phyloP scores from a whole-genome alignment of 768 basidiomycete species.

The Tulasnella sp. region DNA sequence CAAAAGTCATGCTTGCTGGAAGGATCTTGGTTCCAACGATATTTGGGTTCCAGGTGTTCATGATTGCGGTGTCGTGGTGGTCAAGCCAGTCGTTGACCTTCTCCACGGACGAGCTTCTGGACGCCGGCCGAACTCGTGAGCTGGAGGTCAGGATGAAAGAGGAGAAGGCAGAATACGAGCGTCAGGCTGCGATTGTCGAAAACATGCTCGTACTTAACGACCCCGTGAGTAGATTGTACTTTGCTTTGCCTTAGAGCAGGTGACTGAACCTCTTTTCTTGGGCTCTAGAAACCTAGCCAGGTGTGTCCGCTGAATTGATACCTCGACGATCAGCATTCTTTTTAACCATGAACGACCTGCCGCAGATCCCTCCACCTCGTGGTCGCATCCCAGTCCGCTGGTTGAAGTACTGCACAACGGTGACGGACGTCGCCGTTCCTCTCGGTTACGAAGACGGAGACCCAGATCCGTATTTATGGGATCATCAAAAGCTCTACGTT shows the following conservation, averaged over 20 bases:
- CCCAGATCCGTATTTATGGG: neutral
- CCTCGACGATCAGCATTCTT: neutral
- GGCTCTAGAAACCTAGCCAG: neutral
- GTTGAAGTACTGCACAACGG: neutral
- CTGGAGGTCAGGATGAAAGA: neutral
- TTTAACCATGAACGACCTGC: neutral
- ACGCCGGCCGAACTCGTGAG: neutral
- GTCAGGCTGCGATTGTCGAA: neutral
- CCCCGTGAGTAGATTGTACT: neutral
- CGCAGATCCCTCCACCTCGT: neutral
- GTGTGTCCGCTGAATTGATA: neutral
- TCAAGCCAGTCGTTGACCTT: constrained; percentile 4
- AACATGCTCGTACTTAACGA: neutral
- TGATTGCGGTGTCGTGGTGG: neutral
- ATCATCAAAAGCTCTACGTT: neutral
- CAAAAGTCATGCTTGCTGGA: neutral
- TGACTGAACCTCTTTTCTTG: neutral
- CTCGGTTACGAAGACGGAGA: constrained; percentile 1
- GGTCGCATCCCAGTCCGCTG: neutral
- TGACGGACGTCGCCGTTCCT: neutral
- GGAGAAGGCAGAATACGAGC: neutral
- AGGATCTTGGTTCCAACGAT: neutral
- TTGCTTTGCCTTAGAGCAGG: neutral
- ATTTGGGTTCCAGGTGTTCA: neutral
- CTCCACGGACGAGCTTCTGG: constrained; percentile 8